A percentile compares a stretch with the other conserved stretches of the same genome.
Conservation (phyloP, 805 yeast species). For the Wickerhamomyces strasburgensis region DNA sequence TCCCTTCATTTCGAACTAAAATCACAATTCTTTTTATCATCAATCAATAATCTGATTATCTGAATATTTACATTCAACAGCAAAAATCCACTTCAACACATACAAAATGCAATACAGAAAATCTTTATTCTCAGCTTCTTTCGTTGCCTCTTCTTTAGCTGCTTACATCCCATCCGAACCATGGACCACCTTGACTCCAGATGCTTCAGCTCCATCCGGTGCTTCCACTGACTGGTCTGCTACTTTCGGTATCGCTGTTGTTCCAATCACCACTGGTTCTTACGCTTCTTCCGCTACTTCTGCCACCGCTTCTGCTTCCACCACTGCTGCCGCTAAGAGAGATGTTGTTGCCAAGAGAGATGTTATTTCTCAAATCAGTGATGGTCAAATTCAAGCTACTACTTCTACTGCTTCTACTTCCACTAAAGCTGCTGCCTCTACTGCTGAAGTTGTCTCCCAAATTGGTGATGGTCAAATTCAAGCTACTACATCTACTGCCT, state of each 20-base stretch:
- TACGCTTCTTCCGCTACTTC: conserved; percentile 26
- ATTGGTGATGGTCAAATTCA: conserved; percentile 44
- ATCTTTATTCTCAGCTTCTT: conserved; percentile 36
- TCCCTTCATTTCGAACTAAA: no score
- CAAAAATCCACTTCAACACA: neutral
- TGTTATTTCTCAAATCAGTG: conserved; percentile 26
- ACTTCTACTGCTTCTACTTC: conserved; percentile 32
- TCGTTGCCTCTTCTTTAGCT: conserved; percentile 44
- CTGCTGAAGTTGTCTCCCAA: conserved; percentile 32
- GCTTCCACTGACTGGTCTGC: conserved; percentile 35
- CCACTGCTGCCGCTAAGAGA: conserved; percentile 29
- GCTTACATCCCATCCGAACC: conserved; percentile 61
- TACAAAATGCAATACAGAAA: conserved; percentile 41
- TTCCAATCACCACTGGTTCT: conserved; percentile 30
- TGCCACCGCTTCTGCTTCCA: conserved; percentile 21
- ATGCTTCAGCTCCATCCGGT: conserved; percentile 31
- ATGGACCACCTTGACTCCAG: conserved; percentile 42
- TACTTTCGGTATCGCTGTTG: conserved; percentile 40
- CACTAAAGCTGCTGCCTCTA: conserved; percentile 34
- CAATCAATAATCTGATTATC: neutral
- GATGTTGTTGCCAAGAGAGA: conserved; percentile 49
- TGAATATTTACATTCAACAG: no score
- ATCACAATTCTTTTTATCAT: neutral
- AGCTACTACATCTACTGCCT: conserved; percentile 13
- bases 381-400: conserved; percentile 56